Evolutionary conservation across 352 stramenopile genomes (phyloP), one percentile per base, ranked within the genome.

Genomic region (Phytophthora europaea): DNA sequence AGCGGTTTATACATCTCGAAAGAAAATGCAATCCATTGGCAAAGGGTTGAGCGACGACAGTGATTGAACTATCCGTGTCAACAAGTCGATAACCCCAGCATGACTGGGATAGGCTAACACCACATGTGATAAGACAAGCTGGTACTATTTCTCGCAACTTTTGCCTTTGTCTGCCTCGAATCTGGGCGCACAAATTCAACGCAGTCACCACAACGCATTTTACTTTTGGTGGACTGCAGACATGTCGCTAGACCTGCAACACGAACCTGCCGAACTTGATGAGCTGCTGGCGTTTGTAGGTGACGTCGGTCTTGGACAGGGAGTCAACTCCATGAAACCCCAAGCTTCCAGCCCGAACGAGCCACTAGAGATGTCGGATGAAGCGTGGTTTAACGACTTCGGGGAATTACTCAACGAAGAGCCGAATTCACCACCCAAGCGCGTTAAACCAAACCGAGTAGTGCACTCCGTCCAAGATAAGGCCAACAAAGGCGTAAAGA

Each of bases 241-340:
- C n/a, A 75, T 61, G 53, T 57, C 47, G 7, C 53, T 33, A 7
- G 47, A 28, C 3, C 2, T 48, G 10, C 67, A n/a, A 20, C 34
- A 75, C 45, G 53, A 70, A 6, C 34, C 54, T 1, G 28, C 20
- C 23, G 53, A 75, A 36, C 54, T 75, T 16, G 55, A 71, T n/a
- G 68, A 75, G 15, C 6, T 75, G 3, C 9, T 75, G 38, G 13
- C 34, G 15, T 72, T 72, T 23, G 57, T 76, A 9, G 20, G 28
- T 18, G 51, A 34, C 16, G 56, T 71, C 4, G 47, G 26, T 12
- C 33, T 61, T 16, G 56, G 20, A 34, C 52, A 61, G 31, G 31
- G 22, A 18, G 7, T 7, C 2, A 36, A 28, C 6, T 13, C 16
- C 10, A 45, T 45, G 9, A 62, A 56, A 22, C 9, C 18, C 5